These are phyloP conservation scores for Selaginella moellendorffii DNA, from an alignment of 75 land plant species.

Conservation along the genomic window DNA sequence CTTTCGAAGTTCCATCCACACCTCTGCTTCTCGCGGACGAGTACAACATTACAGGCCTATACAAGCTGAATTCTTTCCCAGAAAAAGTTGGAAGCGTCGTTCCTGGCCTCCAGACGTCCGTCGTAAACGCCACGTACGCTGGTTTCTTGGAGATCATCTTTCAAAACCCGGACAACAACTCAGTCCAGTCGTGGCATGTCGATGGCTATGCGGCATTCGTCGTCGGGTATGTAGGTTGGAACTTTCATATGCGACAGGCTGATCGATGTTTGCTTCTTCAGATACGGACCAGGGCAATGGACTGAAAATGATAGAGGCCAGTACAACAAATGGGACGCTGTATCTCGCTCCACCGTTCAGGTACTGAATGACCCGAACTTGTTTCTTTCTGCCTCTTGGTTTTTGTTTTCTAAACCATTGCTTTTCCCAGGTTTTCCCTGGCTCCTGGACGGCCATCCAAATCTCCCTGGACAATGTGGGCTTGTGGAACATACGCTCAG, in stretches of 20 bases:
- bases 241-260: neutral
- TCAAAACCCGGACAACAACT: neutral
- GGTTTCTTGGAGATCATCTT: slow-evolving; percentile 4
- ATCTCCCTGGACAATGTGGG: slow-evolving; percentile 9
- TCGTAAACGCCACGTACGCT: neutral
- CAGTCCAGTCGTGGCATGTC: slow-evolving; percentile 3
- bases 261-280: neutral
- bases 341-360: slow-evolving; percentile 4
- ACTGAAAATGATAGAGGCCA: slow-evolving; percentile 2
- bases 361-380: neutral
- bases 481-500: slow-evolving; percentile 9
- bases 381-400: neutral
- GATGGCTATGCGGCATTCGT: slow-evolving; percentile 6
- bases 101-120: neutral
- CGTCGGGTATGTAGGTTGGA: slow-evolving; percentile 5
- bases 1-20: slow-evolving; percentile 17
- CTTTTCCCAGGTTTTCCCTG: neutral
- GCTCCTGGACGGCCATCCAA: slow-evolving; percentile 9
- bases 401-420: too few species aligned
- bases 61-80: neutral
- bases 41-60: neutral
- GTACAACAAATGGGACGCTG: slow-evolving; percentile 10
- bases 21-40: neutral
- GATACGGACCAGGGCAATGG: slow-evolving; percentile 4
- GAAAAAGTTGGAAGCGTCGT: neutral